Conservation (phyloP, 306 rosid genomes). For the Adenanthera pavonina region DNA sequence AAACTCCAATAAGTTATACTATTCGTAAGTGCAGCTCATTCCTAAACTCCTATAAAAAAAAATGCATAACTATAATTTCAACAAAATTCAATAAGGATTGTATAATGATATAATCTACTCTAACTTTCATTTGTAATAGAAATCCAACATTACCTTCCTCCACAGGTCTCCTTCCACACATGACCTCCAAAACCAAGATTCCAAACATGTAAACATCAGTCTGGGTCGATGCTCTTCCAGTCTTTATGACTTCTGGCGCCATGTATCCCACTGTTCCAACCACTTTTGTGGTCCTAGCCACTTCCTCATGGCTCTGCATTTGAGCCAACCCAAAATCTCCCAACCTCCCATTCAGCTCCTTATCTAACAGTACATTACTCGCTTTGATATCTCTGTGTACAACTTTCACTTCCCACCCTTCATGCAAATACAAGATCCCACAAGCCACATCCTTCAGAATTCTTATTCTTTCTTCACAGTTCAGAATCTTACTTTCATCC, state of each 20-base stretch:
- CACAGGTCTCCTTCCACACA: conserved; percentile 88
- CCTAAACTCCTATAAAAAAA: no score
- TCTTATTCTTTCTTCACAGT: conserved; percentile 57
- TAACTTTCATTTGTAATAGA: not conserved
- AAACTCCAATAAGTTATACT: no score
- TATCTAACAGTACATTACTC: conserved; percentile 81
- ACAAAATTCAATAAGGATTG: no score
- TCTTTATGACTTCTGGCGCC: conserved; percentile 73
- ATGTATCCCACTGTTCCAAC: conserved; percentile 86
- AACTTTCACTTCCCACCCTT: conserved; percentile 84
- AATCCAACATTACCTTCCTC: conserved; percentile 53
- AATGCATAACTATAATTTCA: no score
- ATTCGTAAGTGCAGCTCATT: no score
- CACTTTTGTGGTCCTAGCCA: conserved; percentile 66
- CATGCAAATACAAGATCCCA: conserved; percentile 79
- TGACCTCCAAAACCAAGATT: conserved; percentile 71
- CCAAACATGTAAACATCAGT: conserved; percentile 85
- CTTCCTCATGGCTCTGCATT: conserved; percentile 68
- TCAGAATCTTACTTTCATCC: conserved; percentile 50
- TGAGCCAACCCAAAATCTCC: conserved; percentile 90
- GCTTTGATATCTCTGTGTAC: conserved; percentile 92
- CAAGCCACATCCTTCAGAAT: conserved; percentile 77
- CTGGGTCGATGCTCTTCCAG: conserved; percentile 72
- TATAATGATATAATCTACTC: no score
- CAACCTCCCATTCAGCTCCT: conserved; percentile 76